Percentiles rank a stretch among this genome's conserved stretches.
Evolutionary conservation across 2,329 filamentous ascomycete genomes (phyloP).

Genomic region (Verticillium albo-atrum): DNA sequence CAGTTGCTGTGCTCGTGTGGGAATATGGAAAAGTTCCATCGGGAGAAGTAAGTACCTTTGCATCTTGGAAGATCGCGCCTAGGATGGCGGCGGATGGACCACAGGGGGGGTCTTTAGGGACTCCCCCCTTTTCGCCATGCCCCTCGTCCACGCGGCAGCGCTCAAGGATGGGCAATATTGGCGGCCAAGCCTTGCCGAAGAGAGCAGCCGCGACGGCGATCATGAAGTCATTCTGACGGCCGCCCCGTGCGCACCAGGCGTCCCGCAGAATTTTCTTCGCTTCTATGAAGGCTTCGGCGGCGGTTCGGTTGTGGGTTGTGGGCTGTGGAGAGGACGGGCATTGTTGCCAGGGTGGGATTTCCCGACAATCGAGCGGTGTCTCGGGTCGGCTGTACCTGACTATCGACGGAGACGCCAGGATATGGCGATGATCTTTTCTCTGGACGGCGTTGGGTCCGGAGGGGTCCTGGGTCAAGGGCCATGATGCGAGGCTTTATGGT

Average conservation of each 20-base stretch:
- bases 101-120: neutral
- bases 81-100: neutral
- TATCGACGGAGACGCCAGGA: neutral
- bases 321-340: neutral
- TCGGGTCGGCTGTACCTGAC: neutral
- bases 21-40: neutral
- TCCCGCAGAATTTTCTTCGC: neutral
- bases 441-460: neutral
- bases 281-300: neutral
- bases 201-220: neutral
- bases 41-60: neutral
- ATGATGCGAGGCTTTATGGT: neutral
- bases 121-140: too few relatives aligned
- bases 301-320: neutral
- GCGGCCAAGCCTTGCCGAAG: neutral
- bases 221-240: neutral
- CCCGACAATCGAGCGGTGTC: neutral
- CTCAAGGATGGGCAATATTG: neutral
- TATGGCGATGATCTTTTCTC: neutral
- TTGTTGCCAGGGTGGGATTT: neutral
- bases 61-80: neutral
- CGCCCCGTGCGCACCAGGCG: neutral
- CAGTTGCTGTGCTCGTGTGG: neutral
- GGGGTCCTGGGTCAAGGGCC: neutral
- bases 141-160: neutral